These are phyloP conservation scores for Myrica gale DNA, from an alignment of 306 rosid species.

Conservation along the genomic window DNA sequence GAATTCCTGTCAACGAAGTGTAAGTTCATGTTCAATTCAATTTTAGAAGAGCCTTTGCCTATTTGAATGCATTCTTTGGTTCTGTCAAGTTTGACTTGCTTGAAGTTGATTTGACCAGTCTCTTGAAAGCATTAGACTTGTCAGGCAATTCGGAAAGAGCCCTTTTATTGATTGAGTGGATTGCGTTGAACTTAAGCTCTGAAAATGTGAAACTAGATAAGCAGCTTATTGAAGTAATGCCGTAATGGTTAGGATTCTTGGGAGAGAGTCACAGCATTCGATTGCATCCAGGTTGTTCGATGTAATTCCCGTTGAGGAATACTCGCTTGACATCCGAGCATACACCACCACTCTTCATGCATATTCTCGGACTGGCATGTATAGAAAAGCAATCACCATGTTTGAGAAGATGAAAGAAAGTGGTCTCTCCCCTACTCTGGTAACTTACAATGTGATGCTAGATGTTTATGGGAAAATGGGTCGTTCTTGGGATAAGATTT, in stretches of 20 bases:
- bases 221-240: slow-evolving; percentile 65
- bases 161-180: slow-evolving; percentile 76
- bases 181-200: slow-evolving; percentile 43
- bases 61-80: slow-evolving; percentile 50
- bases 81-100: slow-evolving; percentile 57
- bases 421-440: slow-evolving; percentile 80
- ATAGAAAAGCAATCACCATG: slow-evolving; percentile 58
- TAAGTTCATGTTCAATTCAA: slow-evolving; percentile 62
- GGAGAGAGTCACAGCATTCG: slow-evolving; percentile 84
- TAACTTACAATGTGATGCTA: slow-evolving; percentile 92
- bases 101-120: slow-evolving; percentile 61
- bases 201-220: slow-evolving; percentile 53
- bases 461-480: slow-evolving; percentile 98
- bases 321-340: slow-evolving; percentile 73
- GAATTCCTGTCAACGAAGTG: slow-evolving; percentile 63
- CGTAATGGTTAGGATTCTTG: slow-evolving; percentile 76
- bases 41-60: slow-evolving; percentile 54
- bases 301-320: slow-evolving; percentile 67
- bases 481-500: slow-evolving; percentile 72
- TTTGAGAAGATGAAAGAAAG: slow-evolving; percentile 67
- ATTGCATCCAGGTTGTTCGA: slow-evolving; percentile 77
- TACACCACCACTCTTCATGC: slow-evolving; percentile 77
- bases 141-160: slow-evolving; percentile 83
- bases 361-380: slow-evolving; percentile 72
- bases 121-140: slow-evolving; percentile 72